Evolutionary conservation across 2,329 filamentous ascomycete genomes (phyloP).

Genomic region (Aspergillus costaricaensis): DNA sequence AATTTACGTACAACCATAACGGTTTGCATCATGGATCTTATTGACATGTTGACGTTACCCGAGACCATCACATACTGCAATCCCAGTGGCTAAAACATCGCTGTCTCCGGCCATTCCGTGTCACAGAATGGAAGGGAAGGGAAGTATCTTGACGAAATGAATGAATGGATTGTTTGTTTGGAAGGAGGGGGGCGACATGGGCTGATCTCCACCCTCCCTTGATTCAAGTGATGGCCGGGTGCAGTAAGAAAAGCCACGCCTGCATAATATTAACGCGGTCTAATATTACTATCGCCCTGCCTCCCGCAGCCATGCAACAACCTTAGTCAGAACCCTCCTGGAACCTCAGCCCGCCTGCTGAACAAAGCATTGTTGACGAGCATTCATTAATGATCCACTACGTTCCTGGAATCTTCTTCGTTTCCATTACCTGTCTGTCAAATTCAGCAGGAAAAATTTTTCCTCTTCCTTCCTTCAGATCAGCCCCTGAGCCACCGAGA

Average conservation of each 20-base stretch:
- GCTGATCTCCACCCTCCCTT: constrained; percentile 4
- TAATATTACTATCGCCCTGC: background rate
- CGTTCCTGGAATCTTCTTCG: background rate
- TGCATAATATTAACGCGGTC: background rate
- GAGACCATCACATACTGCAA: background rate
- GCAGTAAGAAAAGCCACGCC: background rate
- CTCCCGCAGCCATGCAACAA: background rate
- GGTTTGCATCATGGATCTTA: background rate
- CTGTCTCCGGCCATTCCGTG: background rate
- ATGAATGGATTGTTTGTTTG: background rate
- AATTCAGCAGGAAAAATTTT: background rate
- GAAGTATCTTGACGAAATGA: background rate
- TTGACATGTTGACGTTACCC: background rate
- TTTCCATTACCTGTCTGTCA: background rate
- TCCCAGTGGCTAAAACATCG: background rate
- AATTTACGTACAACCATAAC: background rate
- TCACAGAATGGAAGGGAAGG: too few species aligned
- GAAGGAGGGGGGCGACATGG: background rate
- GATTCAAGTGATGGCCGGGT: background rate
- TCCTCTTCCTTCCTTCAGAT: background rate
- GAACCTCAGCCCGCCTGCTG: background rate
- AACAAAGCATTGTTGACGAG: constrained; percentile 7
- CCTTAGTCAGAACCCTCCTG: background rate
- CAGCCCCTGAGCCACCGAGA: background rate
- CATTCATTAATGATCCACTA: background rate